These are phyloP conservation scores for Hymenoscyphus fraxineus DNA, from an alignment of 2,329 filamentous ascomycete genomes.

Conservation along the genomic window DNA sequence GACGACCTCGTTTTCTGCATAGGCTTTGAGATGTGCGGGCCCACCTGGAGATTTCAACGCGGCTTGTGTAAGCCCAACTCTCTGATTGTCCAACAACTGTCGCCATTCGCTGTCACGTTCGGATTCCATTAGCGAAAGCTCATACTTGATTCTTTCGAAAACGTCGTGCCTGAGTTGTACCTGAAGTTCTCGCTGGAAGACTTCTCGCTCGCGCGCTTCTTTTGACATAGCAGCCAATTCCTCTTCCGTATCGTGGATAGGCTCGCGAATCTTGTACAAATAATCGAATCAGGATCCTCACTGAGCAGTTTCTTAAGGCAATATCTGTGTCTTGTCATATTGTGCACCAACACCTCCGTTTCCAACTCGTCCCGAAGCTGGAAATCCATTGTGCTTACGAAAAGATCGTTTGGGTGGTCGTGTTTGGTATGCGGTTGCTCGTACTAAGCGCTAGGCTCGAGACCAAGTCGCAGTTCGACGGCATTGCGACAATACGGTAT, in stretches of 20 bases:
- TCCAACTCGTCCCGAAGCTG: too few relatives aligned
- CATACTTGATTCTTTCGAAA: background rate
- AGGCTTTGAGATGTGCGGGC: background rate
- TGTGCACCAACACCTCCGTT: too few relatives aligned
- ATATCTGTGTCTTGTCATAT: too few relatives aligned
- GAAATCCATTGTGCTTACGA: too few relatives aligned
- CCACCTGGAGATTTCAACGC: background rate
- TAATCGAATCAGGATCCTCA: too few relatives aligned
- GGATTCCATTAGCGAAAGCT: background rate
- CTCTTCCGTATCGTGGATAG: background rate
- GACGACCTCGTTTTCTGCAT: background rate
- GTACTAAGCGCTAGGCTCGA: too few relatives aligned
- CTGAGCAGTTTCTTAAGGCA: too few relatives aligned
- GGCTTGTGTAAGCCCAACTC: background rate
- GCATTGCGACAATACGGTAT: too few relatives aligned
- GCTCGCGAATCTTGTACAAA: background rate
- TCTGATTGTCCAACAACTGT: background rate
- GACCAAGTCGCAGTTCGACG: too few relatives aligned
- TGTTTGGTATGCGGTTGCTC: too few relatives aligned
- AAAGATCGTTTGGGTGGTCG: too few relatives aligned
- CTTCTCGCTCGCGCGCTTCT: background rate
- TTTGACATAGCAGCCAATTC: background rate
- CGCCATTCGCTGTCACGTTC: too few relatives aligned
- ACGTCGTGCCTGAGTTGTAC: background rate
- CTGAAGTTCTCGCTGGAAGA: background rate